Evolutionary conservation across 805 yeast genomes (phyloP).

Genomic region (Kodamaea neixiangensis): DNA sequence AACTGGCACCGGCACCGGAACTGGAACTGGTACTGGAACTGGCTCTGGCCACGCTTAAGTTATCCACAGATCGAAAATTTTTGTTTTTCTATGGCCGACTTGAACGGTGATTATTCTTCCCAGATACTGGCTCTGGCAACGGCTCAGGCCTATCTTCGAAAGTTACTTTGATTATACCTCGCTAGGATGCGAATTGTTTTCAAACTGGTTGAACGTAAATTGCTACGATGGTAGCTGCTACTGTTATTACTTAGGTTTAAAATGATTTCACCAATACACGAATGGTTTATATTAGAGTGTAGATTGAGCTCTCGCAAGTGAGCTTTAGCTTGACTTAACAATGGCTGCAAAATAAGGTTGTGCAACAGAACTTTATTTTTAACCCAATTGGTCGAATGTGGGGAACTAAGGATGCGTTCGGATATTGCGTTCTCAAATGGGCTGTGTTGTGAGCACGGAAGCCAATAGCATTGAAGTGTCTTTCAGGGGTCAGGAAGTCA

Average conservation of each 20-base stretch:
- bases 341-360: not conserved
- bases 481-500: no score
- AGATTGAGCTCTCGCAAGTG: not conserved
- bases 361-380: no score
- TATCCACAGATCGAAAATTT: no score
- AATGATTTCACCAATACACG: not conserved
- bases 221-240: not conserved
- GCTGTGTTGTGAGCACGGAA: no score
- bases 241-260: not conserved
- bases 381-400: no score
- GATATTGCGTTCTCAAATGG: no score
- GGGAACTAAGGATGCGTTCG: no score
- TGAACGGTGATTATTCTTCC: not conserved
- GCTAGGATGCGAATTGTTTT: not conserved
- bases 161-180: not conserved
- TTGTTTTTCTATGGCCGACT: not conserved
- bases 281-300: not conserved
- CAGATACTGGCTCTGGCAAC: not conserved
- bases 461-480: no score
- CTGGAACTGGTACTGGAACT: no score
- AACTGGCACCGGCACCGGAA: not conserved
- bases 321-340: not conserved
- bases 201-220: not conserved
- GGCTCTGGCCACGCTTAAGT: not conserved
- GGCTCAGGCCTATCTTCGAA: not conserved